These are phyloP conservation scores for Monascus ruber DNA, from an alignment of 2,329 filamentous ascomycete species.

Conservation along the genomic window DNA sequence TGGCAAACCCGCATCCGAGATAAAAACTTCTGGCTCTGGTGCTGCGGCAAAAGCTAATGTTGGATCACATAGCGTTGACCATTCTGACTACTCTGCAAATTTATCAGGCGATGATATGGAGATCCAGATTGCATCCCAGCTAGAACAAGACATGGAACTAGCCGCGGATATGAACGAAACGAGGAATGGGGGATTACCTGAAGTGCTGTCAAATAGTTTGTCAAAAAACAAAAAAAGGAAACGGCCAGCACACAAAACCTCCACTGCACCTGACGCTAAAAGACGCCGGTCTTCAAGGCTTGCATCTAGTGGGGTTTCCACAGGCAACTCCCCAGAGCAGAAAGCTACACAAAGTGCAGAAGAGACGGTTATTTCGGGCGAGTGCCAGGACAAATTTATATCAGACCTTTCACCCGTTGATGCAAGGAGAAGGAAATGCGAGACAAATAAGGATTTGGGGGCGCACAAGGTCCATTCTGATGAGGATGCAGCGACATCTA, in stretches of 20 bases:
- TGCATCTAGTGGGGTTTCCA: conserved; percentile 7
- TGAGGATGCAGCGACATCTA: too few species aligned
- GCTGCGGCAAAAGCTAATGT: neutral
- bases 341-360: neutral
- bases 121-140: conserved; percentile 33
- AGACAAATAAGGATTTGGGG: neutral
- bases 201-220: conserved; percentile 2
- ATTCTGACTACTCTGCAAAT: conserved; percentile 16
- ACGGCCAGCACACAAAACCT: conserved; percentile 12
- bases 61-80: neutral
- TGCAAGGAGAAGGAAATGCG: neutral
- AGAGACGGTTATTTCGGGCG: neutral
- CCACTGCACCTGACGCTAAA: conserved; percentile 8
- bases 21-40: too few species aligned
- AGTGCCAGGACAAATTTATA: neutral
- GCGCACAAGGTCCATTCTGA: too few species aligned
- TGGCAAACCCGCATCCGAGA: too few species aligned
- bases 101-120: conserved; percentile 32
- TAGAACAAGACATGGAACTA: conserved; percentile 32
- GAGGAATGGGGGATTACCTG: conserved; percentile 1
- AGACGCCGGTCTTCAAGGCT: conserved; percentile 21
- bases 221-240: conserved; percentile 24
- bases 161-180: conserved; percentile 20
- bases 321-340: neutral
- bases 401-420: neutral